Percentiles rank a stretch among this genome's conserved stretches.
These are phyloP conservation scores for Irpex lacteus DNA, from an alignment of 1,284 basidiomycete species.

Conservation along the genomic window DNA sequence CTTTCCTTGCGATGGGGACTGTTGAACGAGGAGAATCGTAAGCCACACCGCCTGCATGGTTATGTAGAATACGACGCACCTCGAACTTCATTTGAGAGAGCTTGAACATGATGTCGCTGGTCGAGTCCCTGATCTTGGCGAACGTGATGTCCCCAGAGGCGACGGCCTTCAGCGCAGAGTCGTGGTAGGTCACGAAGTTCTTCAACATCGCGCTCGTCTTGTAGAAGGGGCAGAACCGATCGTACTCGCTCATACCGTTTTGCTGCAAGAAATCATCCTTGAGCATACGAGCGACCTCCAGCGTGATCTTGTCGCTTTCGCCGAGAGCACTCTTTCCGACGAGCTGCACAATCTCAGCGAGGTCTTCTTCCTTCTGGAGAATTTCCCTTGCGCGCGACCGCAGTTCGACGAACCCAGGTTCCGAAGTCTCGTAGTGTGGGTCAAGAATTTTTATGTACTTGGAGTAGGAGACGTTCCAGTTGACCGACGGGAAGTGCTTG, in stretches of 20 bases:
- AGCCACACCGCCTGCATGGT: background rate
- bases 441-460: conserved; percentile 98
- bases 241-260: conserved; percentile 98
- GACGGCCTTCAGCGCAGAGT: conserved; percentile 84
- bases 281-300: conserved; percentile 96
- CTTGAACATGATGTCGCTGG: conserved; percentile 90
- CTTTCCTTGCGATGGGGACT: conserved; percentile 86
- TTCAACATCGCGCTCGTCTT: conserved; percentile 96
- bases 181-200: conserved; percentile 96
- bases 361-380: conserved; percentile 96
- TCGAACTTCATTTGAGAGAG: conserved; percentile 99
- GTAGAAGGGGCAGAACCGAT: conserved; percentile 98
- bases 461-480: conserved; percentile 98
- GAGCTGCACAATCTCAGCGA: conserved; percentile 98
- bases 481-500: conserved; percentile 98
- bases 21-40: conserved; percentile 18
- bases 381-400: conserved; percentile 95
- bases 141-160: conserved; percentile 90
- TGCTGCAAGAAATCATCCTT: conserved; percentile 99
- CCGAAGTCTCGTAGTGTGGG: conserved; percentile 87
- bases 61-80: conserved; percentile 41
- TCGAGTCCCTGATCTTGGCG: conserved; percentile 85
- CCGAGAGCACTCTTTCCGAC: conserved; percentile 98
- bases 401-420: conserved; percentile 92
- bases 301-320: conserved; percentile 97